A percentile compares a stretch with the other conserved stretches of the same genome.
Evolutionary conservation across 257 asterid species (phyloP).

Genomic region (Solanum raphanifolium): DNA sequence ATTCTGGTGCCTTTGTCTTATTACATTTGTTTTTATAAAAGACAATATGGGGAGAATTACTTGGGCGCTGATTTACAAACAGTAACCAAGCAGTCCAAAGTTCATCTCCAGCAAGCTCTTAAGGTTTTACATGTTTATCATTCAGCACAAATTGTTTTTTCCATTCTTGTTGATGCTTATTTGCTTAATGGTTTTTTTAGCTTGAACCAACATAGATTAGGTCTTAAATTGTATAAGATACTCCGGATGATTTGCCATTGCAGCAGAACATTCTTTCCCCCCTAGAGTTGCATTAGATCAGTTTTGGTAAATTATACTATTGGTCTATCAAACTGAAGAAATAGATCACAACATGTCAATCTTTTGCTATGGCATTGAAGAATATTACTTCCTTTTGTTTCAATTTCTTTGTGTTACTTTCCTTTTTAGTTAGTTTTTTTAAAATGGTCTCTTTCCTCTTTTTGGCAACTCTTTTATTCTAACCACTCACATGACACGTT

Average conservation of each 20-base stretch:
- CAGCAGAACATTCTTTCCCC: neutral
- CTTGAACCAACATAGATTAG: neutral
- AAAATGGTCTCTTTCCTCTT: neutral
- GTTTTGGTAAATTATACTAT: neutral
- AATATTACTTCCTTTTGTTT: neutral
- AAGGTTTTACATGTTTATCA: neutral
- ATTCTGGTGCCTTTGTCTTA: neutral
- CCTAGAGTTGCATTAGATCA: neutral
- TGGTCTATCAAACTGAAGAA: neutral
- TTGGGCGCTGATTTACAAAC: neutral
- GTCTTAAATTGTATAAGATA: neutral
- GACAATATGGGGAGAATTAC: neutral
- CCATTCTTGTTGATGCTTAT: neutral
- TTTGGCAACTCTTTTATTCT: neutral
- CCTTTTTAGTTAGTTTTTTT: neutral
- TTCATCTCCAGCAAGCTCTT: neutral
- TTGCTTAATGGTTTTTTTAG: neutral
- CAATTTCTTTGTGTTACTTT: neutral
- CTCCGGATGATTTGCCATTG: neutral
- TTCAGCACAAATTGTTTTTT: neutral
- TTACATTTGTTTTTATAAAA: neutral
- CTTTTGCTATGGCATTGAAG: neutral
- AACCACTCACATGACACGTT: neutral
- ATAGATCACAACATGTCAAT: neutral
- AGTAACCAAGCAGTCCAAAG: neutral